Conservation (phyloP, 768 basidiomycete species). For the Mycena latifolia region DNA sequence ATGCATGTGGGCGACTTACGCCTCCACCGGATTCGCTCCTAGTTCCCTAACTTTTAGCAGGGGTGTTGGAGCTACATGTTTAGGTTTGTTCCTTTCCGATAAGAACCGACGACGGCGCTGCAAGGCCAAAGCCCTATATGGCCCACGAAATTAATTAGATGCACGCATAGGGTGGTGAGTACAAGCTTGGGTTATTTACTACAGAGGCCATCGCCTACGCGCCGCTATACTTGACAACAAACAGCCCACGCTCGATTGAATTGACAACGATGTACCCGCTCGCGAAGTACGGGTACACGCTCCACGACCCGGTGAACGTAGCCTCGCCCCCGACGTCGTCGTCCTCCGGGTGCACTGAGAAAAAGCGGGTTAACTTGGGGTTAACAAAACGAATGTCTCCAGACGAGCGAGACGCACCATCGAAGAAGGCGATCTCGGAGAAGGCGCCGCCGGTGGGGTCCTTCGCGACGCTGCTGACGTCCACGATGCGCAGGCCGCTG, state of each 20-base stretch:
- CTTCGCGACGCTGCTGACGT: conserved; percentile 41
- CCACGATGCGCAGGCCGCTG: conserved; percentile 44
- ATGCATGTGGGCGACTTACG: no score
- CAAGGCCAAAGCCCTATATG: no score
- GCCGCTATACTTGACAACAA: conserved; percentile 29
- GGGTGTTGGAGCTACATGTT: no score
- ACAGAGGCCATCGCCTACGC: neutral
- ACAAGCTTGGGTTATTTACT: neutral
- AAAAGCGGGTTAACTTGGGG: no score
- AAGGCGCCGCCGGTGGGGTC: conserved; percentile 46
- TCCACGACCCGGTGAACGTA: conserved; percentile 31
- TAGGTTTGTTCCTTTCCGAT: no score
- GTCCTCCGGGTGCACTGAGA: conserved; percentile 31
- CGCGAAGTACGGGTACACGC: conserved; percentile 31
- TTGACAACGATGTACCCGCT: conserved; percentile 32
- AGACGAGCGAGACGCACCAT: conserved; percentile 21
- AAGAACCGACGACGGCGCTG: no score
- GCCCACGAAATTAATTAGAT: no score
- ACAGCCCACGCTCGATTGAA: conserved; percentile 30
- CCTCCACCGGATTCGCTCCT: no score
- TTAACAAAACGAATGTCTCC: neutral
- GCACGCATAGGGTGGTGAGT: no score
- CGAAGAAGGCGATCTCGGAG: conserved; percentile 43
- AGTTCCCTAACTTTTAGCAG: no score
- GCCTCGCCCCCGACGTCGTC: conserved; percentile 33